phyloP scores from a whole-genome alignment of 1,284 basidiomycete genomes.

The Jaminaea rosea region DNA sequence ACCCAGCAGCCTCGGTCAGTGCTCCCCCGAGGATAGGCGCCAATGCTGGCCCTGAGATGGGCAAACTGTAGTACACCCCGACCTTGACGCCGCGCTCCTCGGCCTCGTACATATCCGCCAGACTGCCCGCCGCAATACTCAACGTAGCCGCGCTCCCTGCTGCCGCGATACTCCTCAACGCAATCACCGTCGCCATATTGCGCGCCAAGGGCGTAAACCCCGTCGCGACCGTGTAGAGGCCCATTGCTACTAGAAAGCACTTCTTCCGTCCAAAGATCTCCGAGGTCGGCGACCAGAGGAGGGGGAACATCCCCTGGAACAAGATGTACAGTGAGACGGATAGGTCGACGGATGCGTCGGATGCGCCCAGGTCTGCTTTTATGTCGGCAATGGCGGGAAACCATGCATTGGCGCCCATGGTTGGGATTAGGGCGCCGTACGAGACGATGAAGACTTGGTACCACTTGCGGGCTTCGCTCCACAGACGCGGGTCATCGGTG shows the following conservation, averaged over 20 bases:
- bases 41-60: slow-evolving; percentile 11
- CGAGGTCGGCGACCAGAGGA: slow-evolving; percentile 64
- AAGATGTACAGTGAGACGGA: slow-evolving; percentile 69
- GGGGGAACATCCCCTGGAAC: slow-evolving; percentile 62
- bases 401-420: slow-evolving; percentile 52
- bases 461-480: slow-evolving; percentile 61
- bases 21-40: slow-evolving; percentile 15
- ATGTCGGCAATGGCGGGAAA: slow-evolving; percentile 62
- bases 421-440: slow-evolving; percentile 60
- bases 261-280: slow-evolving; percentile 56
- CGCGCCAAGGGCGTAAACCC: slow-evolving; percentile 1
- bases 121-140: slow-evolving; percentile 10
- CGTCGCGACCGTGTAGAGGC: slow-evolving; percentile 9
- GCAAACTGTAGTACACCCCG: slow-evolving; percentile 13
- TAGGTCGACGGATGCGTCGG: slow-evolving; percentile 61
- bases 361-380: slow-evolving; percentile 59
- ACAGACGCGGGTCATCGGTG: slow-evolving; percentile 66
- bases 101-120: slow-evolving; percentile 14
- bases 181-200: slow-evolving; percentile 10
- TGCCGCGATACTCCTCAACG: slow-evolving; percentile 6
- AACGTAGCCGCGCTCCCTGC: slow-evolving; percentile 8
- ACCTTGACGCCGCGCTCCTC: slow-evolving; percentile 10
- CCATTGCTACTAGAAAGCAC: slow-evolving; percentile 7
- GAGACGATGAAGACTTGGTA: slow-evolving; percentile 56
- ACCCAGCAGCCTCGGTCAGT: slow-evolving; percentile 4